Evolutionary conservation across 2,329 filamentous ascomycete genomes (phyloP), one percentile per base, ranked within the genome.

Genomic region (Elsinoe fawcettii): DNA sequence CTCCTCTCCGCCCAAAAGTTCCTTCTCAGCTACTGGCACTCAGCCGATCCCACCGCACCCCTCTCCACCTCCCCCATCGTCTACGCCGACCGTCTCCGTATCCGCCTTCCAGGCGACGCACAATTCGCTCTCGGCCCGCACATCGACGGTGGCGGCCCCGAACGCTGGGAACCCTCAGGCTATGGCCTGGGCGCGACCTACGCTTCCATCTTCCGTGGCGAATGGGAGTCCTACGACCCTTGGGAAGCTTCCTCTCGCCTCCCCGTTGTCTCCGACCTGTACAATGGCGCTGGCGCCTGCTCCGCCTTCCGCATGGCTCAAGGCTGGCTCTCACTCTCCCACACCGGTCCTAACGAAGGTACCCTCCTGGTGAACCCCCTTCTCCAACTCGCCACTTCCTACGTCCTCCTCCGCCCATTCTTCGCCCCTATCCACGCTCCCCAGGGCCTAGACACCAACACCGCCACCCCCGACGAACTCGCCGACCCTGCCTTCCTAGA

Each of bases 261-360:
- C 0, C 71, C 74, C 0, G 88, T 86, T 2, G 79, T 83, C 2
- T 84, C 82, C 60, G 86, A 96, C 69, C 73, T 91, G 32, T 93
- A 96, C 68, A 79, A 88, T 53, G 89, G 90, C 0, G 79, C 90
- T 0, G 90, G 91, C 0, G 84, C 87, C 0, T 95, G 89, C 71
- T 86, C 80, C 46, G 89, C 90, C 76, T 90, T 96, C 71, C 81
- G 92, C 37, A 87, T 90, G 79, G 92, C 88, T 70, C 91, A 96
- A 72, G 91, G 90, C 16, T 96, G 91, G 91, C 71, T 96, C 55
- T 82, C 81, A 59, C 85, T 96, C 79, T 90, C 85, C 58, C 73
- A 76, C n/a, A 86, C 83, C 0, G 83, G 78, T 0, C 87, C 88
- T 0, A 77, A 78, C 4, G 85, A 95, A 72, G 91, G 91, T 0